These are phyloP conservation scores for Hamigera avellanea DNA, from an alignment of 495 filamentous ascomycete species.

Conservation along the genomic window DNA sequence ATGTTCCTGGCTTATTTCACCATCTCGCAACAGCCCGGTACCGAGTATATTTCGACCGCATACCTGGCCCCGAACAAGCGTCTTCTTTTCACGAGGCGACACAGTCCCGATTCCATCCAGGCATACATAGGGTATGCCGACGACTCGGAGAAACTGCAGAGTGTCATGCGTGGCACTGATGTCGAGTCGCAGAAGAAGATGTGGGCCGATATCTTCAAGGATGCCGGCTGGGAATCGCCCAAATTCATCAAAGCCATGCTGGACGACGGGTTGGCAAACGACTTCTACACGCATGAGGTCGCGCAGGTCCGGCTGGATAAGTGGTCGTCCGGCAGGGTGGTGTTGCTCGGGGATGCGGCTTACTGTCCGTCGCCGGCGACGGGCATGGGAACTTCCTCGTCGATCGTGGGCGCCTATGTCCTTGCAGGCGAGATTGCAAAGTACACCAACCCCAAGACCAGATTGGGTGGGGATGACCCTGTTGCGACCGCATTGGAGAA, in stretches of 20 bases:
- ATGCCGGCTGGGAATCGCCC: conserved; percentile 32
- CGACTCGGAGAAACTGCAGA: conserved; percentile 14
- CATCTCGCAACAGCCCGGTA: conserved; percentile 11
- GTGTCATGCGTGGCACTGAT: no score
- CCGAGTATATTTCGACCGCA: conserved; percentile 20
- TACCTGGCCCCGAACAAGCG: conserved; percentile 21
- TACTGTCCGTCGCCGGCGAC: conserved; percentile 36
- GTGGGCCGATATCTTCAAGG: conserved; percentile 25
- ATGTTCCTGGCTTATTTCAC: neutral
- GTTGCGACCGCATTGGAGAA: conserved; percentile 18
- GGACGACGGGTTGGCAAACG: conserved; percentile 22
- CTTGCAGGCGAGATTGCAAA: conserved; percentile 40
- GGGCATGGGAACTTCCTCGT: conserved; percentile 37
- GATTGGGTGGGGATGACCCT: conserved; percentile 1
- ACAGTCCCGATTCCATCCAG: conserved; percentile 21
- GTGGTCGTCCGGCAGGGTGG: conserved; percentile 34
- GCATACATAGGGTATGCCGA: conserved; percentile 23
- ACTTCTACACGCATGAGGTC: conserved; percentile 36
- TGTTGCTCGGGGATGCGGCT: conserved; percentile 45
- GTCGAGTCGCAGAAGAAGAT: conserved; percentile 25
- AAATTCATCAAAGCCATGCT: conserved; percentile 26
- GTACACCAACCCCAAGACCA: no score
- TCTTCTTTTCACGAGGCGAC: conserved; percentile 25
- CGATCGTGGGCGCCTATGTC: conserved; percentile 38
- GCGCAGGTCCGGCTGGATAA: conserved; percentile 28